A percentile compares a stretch with the other conserved stretches of the same genome.
phyloP scores from a whole-genome alignment of 1,284 basidiomycete genomes.

The Irpex sp. region DNA sequence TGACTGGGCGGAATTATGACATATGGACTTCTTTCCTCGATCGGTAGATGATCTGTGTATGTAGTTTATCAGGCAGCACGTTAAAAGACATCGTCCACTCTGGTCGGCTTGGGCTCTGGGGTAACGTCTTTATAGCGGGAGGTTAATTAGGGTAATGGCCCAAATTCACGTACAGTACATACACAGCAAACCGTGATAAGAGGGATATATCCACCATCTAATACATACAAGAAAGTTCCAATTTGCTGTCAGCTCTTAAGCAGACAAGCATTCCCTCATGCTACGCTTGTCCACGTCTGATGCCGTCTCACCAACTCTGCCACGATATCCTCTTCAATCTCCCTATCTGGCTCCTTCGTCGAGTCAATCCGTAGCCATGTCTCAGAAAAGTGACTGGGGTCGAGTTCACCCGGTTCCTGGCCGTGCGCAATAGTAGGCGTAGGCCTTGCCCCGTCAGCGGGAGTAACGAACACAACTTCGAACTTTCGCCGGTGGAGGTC shows the following conservation, averaged over 20 bases:
- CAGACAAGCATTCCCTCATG: background rate
- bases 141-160: too few species aligned
- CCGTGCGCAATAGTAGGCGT: background rate
- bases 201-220: background rate
- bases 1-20: background rate
- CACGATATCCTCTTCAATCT: constrained; percentile 95
- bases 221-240: background rate
- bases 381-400: constrained; percentile 43
- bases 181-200: background rate
- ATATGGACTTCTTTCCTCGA: background rate
- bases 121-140: background rate
- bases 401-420: background rate
- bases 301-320: constrained; percentile 74
- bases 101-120: background rate
- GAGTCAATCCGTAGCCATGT: constrained; percentile 74
- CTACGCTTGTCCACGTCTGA: constrained; percentile 53
- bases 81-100: background rate
- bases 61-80: background rate
- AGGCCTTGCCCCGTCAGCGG: constrained; percentile 24
- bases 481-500: constrained; percentile 86
- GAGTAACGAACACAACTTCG: constrained; percentile 85
- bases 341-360: constrained; percentile 44
- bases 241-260: background rate
- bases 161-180: background rate
- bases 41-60: background rate